Evolutionary conservation across 257 asterid genomes (phyloP), one percentile per base, ranked within the genome.

Genomic region (Petunia secreta): DNA sequence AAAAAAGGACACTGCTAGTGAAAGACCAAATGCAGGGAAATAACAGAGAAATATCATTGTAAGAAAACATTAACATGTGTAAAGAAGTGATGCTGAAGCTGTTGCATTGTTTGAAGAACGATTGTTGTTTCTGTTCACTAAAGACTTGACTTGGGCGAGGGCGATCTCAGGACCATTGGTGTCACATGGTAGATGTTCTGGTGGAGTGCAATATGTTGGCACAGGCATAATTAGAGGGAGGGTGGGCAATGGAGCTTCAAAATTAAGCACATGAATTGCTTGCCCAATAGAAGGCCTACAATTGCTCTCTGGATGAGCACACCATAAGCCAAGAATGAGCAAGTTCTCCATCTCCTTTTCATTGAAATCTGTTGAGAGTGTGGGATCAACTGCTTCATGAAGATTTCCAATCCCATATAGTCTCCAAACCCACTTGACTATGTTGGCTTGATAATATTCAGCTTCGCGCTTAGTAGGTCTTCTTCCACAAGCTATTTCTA

Each of bases 381-480:
- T 68, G 41, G 76, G 81, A 79, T 87, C 90, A 2, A 50, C 84
- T 3, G 80, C 87, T 2, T 81, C 88, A 7, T 75, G 77, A 15
- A 80, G 0, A 25, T 25, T 25, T 25, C 25, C 25, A 0, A 25
- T 25, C 25, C 25, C 25, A 25, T 25, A 25, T 25, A 80, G 81
- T 1, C 14, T 58, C 87, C 87, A 87, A 1, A 53, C 84, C 87
- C 88, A 84, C 50, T 85, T 86, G 4, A 87, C 84, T 15, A 82
- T 58, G 2, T 52, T 77, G 10, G 73, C 76, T 15, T 36, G 54
- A 50, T 25, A 41, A 36, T 52, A 81, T 38, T 43, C 41, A 1
- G 71, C 83, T 13, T 15, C 74, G 1, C 4, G 39, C 11, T 82
- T 78, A 25, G 80, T 81, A 3, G 87, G 77, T 65, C 25, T 82